A percentile compares a stretch with the other conserved stretches of the same genome.
Evolutionary conservation across 164 flowering plant species (phyloP).

Genomic region (Magnolia officinalis): DNA sequence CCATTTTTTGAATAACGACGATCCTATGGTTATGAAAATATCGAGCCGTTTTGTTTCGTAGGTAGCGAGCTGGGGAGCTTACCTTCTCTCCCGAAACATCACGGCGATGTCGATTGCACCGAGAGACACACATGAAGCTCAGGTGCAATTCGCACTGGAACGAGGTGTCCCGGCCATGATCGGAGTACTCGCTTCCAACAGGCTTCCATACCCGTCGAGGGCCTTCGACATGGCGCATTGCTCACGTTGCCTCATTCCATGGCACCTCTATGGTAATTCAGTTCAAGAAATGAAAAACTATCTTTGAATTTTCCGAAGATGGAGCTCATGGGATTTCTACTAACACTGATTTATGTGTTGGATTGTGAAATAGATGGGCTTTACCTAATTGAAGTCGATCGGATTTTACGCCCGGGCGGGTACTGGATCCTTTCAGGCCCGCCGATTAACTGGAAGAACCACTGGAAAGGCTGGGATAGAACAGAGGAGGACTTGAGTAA

Average conservation of each 20-base stretch:
- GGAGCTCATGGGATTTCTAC: not conserved
- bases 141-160: slow-evolving; percentile 93
- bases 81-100: slow-evolving; percentile 63
- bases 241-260: slow-evolving; percentile 94
- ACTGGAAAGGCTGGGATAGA: slow-evolving; percentile 82
- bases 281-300: no score
- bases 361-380: slow-evolving; percentile 51
- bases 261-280: slow-evolving; percentile 60
- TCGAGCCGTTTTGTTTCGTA: slow-evolving; percentile 13
- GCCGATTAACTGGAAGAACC: slow-evolving; percentile 80
- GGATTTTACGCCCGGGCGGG: slow-evolving; percentile 86
- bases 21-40: not conserved
- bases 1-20: not conserved
- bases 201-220: slow-evolving; percentile 89
- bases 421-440: slow-evolving; percentile 94
- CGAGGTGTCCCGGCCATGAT: slow-evolving; percentile 96
- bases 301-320: no score
- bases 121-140: slow-evolving; percentile 84
- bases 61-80: slow-evolving; percentile 98
- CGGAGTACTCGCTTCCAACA: slow-evolving; percentile 66
- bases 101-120: slow-evolving; percentile 87
- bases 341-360: not conserved
- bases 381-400: slow-evolving; percentile 77
- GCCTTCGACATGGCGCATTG: slow-evolving; percentile 98
- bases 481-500: slow-evolving; percentile 44